A percentile compares a stretch with the other conserved stretches of the same genome.
Conservation (phyloP, 139 green algal species). For the Eudorina sp. region DNA sequence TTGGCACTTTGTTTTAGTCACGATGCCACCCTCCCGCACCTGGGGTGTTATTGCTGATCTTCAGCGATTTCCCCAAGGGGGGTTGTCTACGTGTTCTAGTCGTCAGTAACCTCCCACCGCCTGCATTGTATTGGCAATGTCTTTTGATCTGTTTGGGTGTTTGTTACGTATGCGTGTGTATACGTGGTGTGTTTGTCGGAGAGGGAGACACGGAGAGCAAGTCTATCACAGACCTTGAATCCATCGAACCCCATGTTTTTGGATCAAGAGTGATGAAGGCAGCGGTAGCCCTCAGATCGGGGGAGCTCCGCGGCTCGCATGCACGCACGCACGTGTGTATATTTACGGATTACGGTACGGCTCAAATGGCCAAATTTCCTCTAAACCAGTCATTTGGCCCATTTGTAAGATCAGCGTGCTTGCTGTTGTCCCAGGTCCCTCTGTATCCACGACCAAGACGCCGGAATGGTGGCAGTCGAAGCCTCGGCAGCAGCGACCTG, state of each 20-base stretch:
- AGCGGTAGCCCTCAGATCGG: too few relatives aligned
- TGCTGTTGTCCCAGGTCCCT: background rate
- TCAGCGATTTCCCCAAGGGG: background rate
- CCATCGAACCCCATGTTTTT: conserved; percentile 9
- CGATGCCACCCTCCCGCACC: too few relatives aligned
- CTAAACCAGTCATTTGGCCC: conserved; percentile 4
- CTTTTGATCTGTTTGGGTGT: background rate
- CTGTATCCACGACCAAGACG: too few relatives aligned
- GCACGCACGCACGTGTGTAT: conserved; percentile 15
- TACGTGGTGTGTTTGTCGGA: background rate
- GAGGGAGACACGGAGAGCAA: background rate
- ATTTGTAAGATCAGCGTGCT: background rate
- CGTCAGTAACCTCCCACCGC: background rate
- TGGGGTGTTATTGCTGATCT: conserved; percentile 7
- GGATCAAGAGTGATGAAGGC: too few relatives aligned
- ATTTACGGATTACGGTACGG: conserved; percentile 5
- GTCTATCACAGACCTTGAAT: too few relatives aligned
- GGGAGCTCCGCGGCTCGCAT: conserved; percentile 5
- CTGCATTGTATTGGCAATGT: background rate
- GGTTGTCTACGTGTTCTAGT: background rate
- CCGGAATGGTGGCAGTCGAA: too few relatives aligned
- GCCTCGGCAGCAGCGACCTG: too few relatives aligned
- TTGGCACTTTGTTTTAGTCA: too few relatives aligned
- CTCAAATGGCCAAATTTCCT: background rate
- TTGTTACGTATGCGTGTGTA: background rate